Evolutionary conservation across 441 rosid genomes (phyloP), one percentile per base, ranked within the genome.

Genomic region (Populus hybrid): DNA sequence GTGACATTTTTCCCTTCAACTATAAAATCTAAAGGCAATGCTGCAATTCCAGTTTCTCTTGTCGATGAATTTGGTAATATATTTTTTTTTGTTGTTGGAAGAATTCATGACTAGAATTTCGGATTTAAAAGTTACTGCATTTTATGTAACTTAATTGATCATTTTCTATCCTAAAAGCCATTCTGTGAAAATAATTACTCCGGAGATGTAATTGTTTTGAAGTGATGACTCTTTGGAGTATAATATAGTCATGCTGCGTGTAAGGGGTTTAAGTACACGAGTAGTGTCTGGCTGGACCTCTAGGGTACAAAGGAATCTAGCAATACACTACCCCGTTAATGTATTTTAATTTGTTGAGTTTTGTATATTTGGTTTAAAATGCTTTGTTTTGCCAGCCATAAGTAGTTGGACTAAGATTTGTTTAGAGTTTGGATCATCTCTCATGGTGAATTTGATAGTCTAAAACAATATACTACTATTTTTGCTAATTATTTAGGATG

Each of bases 11-110:
- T 10, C 42, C 6, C 21, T 10, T 73, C 14, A n/a, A 28, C 74
- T 65, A 30, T 66, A 69, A 32, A 73, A 63, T 73, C 71, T 72
- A 35, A 57, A 73, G 75, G 67, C 67, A 74, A 30, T 73, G 80
- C 75, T 63, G 69, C 59, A 82, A 65, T 50, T 77, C 21, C 28
- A 28, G 72, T 78, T 80, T 72, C 46, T 72, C 61, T n/a, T 36
- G 74, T 30, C 8, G 18, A 75, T 24, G 65, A 68, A 77, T 66
- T 54, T 67, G 10, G 26, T 36, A 32, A 30, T 30, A 30, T 30
- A 20, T 8, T 38, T 61, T 7, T 5, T n/a, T 65, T 50, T 8
- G 42, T 71, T 32, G 32, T 30, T 30, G 32, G 32, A 30, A 73
- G 63, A 81, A 50, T 73, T 54, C 73, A 32, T 8, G 73, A 16